phyloP scores from a whole-genome alignment of 805 yeast genomes.

The Saturnispora besseyi region DNA sequence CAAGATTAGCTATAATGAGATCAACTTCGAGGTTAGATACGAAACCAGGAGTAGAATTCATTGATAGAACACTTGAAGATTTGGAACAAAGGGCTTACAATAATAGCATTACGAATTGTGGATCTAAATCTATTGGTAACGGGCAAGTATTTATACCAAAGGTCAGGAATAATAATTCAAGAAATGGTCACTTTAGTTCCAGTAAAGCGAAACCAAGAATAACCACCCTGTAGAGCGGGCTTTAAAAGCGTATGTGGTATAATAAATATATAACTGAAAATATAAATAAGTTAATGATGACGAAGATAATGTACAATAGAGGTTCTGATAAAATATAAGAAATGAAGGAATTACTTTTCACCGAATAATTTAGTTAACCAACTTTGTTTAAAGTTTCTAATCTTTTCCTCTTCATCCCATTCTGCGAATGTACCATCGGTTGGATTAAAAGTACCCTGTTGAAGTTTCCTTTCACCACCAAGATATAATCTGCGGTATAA shows the following conservation, averaged over 20 bases:
- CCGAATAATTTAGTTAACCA: conserved; percentile 38
- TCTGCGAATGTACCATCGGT: conserved; percentile 37
- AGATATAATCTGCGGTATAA: conserved; percentile 27
- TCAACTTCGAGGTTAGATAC: conserved; percentile 11
- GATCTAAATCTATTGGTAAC: neutral
- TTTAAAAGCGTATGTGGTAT: neutral
- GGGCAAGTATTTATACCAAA: neutral
- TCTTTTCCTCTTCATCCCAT: conserved; percentile 35
- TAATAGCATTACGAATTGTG: neutral
- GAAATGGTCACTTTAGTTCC: neutral
- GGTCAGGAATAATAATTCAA: conserved; percentile 6
- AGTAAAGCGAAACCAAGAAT: neutral
- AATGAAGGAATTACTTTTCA: conserved; percentile 24
- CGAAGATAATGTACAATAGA: neutral
- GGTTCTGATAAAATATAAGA: neutral
- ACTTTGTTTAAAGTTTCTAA: conserved; percentile 28
- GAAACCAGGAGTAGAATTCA: neutral
- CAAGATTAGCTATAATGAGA: conserved; percentile 16
- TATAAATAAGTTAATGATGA: neutral
- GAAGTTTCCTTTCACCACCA: conserved; percentile 36
- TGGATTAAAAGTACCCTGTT: conserved; percentile 36
- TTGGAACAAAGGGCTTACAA: neutral
- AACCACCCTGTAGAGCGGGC: conserved; percentile 3
- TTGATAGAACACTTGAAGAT: neutral
- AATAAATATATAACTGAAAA: neutral